Percentiles rank a stretch among this genome's conserved stretches.
phyloP scores from a whole-genome alignment of 1,284 basidiomycete species.

The Cryptococcus sp. region DNA sequence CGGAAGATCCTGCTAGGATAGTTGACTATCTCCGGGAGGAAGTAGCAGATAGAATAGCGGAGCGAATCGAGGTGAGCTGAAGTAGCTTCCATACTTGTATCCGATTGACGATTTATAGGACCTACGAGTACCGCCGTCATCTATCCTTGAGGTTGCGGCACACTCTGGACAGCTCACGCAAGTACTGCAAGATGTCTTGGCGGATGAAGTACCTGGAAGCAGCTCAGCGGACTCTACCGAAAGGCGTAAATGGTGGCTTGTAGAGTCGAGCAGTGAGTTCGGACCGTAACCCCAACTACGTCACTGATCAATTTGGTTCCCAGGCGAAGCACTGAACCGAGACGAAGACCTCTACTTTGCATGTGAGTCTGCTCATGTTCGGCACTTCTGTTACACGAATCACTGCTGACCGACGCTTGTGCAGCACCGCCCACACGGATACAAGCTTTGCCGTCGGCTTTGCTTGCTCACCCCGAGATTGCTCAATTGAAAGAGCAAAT shows the following conservation, averaged over 20 bases:
- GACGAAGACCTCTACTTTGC: conserved; percentile 49
- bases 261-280: conserved; percentile 78
- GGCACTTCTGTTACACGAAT: not conserved
- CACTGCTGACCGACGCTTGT: conserved; percentile 3
- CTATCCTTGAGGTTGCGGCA: conserved; percentile 86
- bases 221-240: conserved; percentile 12
- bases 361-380: conserved; percentile 25
- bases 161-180: conserved; percentile 92
- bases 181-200: conserved; percentile 69
- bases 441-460: conserved; percentile 33
- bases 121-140: conserved; percentile 79
- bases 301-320: not conserved
- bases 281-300: conserved; percentile 1
- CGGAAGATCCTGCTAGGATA: conserved; percentile 50
- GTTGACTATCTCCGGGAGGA: conserved; percentile 94
- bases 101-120: conserved; percentile 61
- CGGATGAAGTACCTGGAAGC: conserved; percentile 62
- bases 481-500: conserved; percentile 65
- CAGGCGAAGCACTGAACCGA: conserved; percentile 66
- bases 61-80: conserved; percentile 71
- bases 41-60: conserved; percentile 85
- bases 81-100: not conserved
- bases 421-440: conserved; percentile 33
- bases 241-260: conserved; percentile 59
- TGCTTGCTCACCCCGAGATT: conserved; percentile 53